Evolutionary conservation across 2,329 filamentous ascomycete genomes (phyloP).

Genomic region (Arthrocladium fulminans): DNA sequence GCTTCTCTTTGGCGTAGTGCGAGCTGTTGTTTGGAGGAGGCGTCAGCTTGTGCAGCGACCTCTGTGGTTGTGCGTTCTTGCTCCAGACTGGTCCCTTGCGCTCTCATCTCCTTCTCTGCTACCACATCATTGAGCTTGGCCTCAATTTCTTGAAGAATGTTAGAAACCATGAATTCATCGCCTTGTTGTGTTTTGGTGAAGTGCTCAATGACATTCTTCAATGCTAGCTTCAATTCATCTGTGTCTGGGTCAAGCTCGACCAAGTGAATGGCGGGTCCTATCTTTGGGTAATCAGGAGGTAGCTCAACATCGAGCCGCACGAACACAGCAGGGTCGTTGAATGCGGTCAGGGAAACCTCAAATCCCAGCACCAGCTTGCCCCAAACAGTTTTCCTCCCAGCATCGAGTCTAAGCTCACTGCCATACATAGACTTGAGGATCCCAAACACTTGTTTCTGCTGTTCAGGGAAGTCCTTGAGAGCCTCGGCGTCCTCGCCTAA

Average conservation of each 20-base stretch:
- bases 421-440: conserved; percentile 6
- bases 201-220: conserved; percentile 14
- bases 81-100: conserved; percentile 16
- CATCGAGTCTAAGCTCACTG: conserved; percentile 1
- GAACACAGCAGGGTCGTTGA: conserved; percentile 18
- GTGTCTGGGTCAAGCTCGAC: conserved; percentile 17
- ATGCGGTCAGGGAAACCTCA: conserved; percentile 6
- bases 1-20: conserved; percentile 9
- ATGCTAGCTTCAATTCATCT: conserved; percentile 2
- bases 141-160: conserved; percentile 2
- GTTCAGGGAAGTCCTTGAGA: neutral
- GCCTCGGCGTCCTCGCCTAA: neutral
- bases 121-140: neutral
- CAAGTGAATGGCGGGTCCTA: conserved; percentile 18
- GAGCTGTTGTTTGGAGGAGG: conserved; percentile 11
- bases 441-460: neutral
- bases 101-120: neutral
- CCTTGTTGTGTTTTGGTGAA: conserved; percentile 12
- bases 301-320: conserved; percentile 22
- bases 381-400: conserved; percentile 5
- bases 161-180: conserved; percentile 6
- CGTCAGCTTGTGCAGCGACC: conserved; percentile 12
- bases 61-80: conserved; percentile 19
- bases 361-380: conserved; percentile 1
- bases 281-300: conserved; percentile 21